These are phyloP conservation scores for Thraustochytrium striatum DNA, from an alignment of 352 stramenopile species.

Conservation along the genomic window DNA sequence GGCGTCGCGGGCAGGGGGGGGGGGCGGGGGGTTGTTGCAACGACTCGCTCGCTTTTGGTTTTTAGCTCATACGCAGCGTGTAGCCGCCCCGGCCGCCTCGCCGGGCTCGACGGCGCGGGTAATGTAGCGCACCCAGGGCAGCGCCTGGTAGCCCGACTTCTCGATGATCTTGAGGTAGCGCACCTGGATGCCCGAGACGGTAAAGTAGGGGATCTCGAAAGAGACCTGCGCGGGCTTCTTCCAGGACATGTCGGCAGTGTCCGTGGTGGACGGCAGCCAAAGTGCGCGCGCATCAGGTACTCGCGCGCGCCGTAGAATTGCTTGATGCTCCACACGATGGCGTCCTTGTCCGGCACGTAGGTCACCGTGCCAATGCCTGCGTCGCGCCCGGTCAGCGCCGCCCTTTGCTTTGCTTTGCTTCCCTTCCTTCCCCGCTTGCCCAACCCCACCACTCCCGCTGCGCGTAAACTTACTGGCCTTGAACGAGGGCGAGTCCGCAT, in stretches of 20 bases:
- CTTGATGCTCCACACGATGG: slow-evolving; percentile 98
- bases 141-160: slow-evolving; percentile 97
- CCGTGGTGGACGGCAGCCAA: slow-evolving; percentile 94
- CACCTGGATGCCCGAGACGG: slow-evolving; percentile 94
- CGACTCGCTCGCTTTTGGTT: no score
- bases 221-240: slow-evolving; percentile 73
- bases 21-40: no score
- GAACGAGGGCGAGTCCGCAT: slow-evolving; percentile 98
- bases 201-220: slow-evolving; percentile 82
- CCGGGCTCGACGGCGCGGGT: slow-evolving; percentile 90
- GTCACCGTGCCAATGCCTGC: slow-evolving; percentile 94
- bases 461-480: no score
- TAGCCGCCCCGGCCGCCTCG: background rate
- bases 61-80: slow-evolving; percentile 32
- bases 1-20: no score
- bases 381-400: no score
- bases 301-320: slow-evolving; percentile 96
- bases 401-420: no score
- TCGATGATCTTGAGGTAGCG: slow-evolving; percentile 99
- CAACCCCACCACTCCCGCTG: no score
- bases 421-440: no score
- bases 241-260: slow-evolving; percentile 68
- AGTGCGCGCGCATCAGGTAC: slow-evolving; percentile 99
- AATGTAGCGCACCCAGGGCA: slow-evolving; percentile 99
- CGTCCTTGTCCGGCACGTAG: slow-evolving; percentile 96